phyloP scores from a whole-genome alignment of 805 yeast species.

The Yarrowia sp. region DNA sequence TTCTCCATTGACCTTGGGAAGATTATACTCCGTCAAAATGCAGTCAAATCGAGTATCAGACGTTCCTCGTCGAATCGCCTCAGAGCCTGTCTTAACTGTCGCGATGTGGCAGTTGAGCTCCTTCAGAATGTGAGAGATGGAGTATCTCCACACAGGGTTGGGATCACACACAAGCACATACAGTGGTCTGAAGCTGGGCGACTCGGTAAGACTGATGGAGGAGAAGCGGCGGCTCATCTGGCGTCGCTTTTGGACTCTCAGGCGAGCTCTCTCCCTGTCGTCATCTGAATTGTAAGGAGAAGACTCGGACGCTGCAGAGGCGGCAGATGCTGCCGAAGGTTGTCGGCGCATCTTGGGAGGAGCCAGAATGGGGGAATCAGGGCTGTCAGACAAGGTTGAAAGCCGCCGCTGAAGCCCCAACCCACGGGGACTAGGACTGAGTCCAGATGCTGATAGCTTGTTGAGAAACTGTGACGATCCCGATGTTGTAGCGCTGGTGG shows the following conservation, averaged over 20 bases:
- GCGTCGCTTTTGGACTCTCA: constrained; percentile 45
- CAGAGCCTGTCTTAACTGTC: constrained; percentile 74
- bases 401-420: constrained; percentile 5
- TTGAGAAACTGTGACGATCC: constrained; percentile 8
- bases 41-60: constrained; percentile 81
- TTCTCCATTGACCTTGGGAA: constrained; percentile 58
- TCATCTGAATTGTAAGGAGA: constrained; percentile 60
- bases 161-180: constrained; percentile 84
- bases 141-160: constrained; percentile 73
- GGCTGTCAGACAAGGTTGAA: background rate
- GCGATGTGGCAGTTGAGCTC: constrained; percentile 76
- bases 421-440: constrained; percentile 10
- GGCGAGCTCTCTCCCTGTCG: constrained; percentile 35
- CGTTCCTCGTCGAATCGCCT: constrained; percentile 73
- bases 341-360: constrained; percentile 18
- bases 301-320: constrained; percentile 29
- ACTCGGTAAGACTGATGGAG: constrained; percentile 22
- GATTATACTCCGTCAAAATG: constrained; percentile 68
- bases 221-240: constrained; percentile 46
- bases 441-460: constrained; percentile 14
- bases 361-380: constrained; percentile 10
- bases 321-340: constrained; percentile 40
- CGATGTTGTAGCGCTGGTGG: background rate
- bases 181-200: constrained; percentile 37
- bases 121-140: constrained; percentile 60